Base-by-base conservation (phyloP, 345 rosid species). In the Raphanus sativus region DNA sequence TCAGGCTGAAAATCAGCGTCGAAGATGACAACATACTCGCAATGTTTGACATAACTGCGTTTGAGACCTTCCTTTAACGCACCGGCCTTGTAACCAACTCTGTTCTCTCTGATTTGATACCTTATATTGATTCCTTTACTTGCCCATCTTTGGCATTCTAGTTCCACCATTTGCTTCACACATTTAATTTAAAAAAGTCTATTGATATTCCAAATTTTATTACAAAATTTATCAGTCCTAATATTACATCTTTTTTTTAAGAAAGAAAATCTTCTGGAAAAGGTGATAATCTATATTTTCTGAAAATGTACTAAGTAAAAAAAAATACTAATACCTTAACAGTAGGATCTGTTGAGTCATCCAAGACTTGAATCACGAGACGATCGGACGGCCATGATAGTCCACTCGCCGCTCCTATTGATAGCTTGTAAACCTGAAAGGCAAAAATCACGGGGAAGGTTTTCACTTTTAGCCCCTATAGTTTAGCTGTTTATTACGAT, bases 321-420 rank as follows among this genome's bases (percentile, higher is more conserved):
- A n/a, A 28, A 28, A 28, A 28, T 15, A 77, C 2, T 11, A 30
- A 60, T 60, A 95, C 99, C 98, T 96, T 96, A 85, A 96, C 86
- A 50, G 83, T 89, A 61, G 95, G 94, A 86, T 96, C 98, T 25
- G 99, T 96, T 28, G 99, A 96, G 85, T 96, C 99, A 75, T 96
- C 99, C 3, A 96, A 95, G 24, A 96, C 99, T 89, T 96, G 99
- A 87, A 96, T 96, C 87, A 93, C 97, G 70, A 96, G 92, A 70
- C 97, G 94, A 86, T 96, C 99, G 12, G 99, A 83, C 80, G 99
- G 99, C 99, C 99, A 96, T 17, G 98, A 90, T 24, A 96, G 98
- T 48, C 90, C 91, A 48, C 89, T 85, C 6, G 99, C 98, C 13
- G 99, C 99, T 60, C 99, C 98, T 75, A 96, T 96, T 73, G 99